These are phyloP conservation scores for Cystobasidium sp. DNA, from an alignment of 1,284 basidiomycete genomes.

Conservation along the genomic window DNA sequence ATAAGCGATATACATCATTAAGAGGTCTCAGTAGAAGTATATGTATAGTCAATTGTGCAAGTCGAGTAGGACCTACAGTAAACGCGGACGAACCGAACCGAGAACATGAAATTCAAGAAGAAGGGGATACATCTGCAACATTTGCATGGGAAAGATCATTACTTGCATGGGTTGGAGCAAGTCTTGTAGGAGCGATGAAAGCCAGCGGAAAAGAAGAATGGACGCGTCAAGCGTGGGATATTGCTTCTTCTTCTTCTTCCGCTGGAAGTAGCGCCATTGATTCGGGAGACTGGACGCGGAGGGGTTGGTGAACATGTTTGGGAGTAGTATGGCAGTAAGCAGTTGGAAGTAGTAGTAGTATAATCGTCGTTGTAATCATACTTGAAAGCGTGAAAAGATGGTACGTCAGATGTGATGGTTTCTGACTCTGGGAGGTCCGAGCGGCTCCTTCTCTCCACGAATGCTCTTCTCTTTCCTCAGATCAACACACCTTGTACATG, in stretches of 20 bases:
- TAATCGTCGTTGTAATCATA: too few species aligned
- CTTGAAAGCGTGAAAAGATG: too few species aligned
- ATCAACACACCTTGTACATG: too few species aligned
- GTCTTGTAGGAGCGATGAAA: slow-evolving; percentile 82
- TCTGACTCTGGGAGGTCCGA: too few species aligned
- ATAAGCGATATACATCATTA: slow-evolving; percentile 65
- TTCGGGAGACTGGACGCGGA: slow-evolving; percentile 24
- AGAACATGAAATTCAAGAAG: background rate
- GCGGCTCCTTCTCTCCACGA: background rate
- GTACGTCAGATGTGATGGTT: too few species aligned
- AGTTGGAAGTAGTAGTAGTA: background rate
- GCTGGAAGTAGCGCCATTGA: background rate
- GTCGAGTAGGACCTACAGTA: slow-evolving; percentile 57
- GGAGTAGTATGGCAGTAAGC: slow-evolving; percentile 8
- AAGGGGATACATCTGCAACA: background rate
- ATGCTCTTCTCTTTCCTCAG: background rate
- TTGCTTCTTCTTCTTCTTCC: background rate
- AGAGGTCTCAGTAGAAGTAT: slow-evolving; percentile 71
- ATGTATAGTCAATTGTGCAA: slow-evolving; percentile 80
- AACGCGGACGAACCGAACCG: slow-evolving; percentile 52
- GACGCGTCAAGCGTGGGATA: slow-evolving; percentile 77
- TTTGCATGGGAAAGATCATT: slow-evolving; percentile 62
- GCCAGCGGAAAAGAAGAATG: slow-evolving; percentile 76
- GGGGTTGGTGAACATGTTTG: slow-evolving; percentile 19
- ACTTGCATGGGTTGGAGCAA: slow-evolving; percentile 90